phyloP scores from a whole-genome alignment of 345 rosid genomes.

The Sonneratia caseolaris region DNA sequence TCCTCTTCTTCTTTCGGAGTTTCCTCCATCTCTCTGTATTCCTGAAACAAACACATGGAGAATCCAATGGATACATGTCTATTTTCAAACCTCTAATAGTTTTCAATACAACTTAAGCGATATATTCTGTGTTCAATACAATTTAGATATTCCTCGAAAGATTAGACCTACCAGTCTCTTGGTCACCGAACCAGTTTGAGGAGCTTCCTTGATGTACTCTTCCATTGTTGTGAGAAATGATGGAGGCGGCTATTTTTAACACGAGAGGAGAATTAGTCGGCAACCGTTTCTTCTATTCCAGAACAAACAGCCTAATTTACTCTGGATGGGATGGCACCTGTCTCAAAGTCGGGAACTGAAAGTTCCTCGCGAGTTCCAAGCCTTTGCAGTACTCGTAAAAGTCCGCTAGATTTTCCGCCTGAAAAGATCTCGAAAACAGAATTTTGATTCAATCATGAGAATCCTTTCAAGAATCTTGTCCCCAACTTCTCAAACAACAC shows the following conservation, averaged over 20 bases:
- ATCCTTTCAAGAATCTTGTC: background rate
- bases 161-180: conserved; percentile 51
- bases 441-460: background rate
- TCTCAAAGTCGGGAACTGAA: conserved; percentile 91
- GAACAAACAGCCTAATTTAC: background rate
- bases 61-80: background rate
- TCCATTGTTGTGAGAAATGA: conserved; percentile 94
- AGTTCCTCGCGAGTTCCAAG: conserved; percentile 88
- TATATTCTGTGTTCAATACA: too few species aligned
- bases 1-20: conserved; percentile 30
- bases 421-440: background rate
- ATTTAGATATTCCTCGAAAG: too few species aligned
- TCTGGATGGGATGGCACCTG: conserved; percentile 31
- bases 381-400: conserved; percentile 93
- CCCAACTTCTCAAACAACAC: background rate
- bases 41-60: conserved; percentile 25
- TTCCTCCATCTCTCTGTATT: conserved; percentile 38
- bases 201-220: conserved; percentile 93
- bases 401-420: conserved; percentile 84
- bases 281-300: background rate
- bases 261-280: conserved; percentile 9
- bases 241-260: conserved; percentile 65
- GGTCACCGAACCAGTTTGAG: conserved; percentile 55
- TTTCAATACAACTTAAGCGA: background rate
- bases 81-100: background rate